Evolutionary conservation across 2,329 filamentous ascomycete species (phyloP).

Genomic region (Chaetothyriales sp.): DNA sequence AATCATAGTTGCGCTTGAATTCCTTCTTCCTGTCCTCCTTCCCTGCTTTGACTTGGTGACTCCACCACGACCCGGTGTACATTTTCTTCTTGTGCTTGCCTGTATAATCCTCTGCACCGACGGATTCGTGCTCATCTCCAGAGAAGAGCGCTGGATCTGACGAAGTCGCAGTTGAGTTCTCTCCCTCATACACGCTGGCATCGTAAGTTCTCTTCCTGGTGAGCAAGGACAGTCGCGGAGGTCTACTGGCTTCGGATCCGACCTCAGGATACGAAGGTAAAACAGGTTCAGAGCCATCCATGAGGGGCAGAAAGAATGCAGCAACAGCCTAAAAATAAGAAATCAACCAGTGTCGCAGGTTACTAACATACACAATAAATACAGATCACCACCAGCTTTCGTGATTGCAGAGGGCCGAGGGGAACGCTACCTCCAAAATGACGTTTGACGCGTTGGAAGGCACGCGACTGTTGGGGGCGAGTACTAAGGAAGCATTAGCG

Average conservation of each 20-base stretch:
- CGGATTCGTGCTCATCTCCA: conserved; percentile 31
- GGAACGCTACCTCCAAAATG: no score
- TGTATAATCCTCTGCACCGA: conserved; percentile 30
- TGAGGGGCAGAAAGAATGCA: neutral
- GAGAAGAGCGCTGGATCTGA: conserved; percentile 34
- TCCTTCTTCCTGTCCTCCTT: conserved; percentile 27
- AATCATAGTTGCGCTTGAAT: conserved; percentile 33
- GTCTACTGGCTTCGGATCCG: neutral
- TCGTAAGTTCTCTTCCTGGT: neutral
- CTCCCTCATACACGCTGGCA: neutral
- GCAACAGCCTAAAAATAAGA: neutral
- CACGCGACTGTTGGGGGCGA: no score
- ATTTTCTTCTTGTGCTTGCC: conserved; percentile 15
- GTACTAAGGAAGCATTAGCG: no score
- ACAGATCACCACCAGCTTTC: no score
- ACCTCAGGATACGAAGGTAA: neutral
- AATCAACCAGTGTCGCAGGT: no score
- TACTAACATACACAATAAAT: no score
- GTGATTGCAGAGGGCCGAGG: no score
- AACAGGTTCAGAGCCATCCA: neutral
- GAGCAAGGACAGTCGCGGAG: neutral
- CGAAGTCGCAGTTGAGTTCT: conserved; percentile 4
- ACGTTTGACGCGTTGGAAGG: no score
- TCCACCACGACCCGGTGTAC: conserved; percentile 16
- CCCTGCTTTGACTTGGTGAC: conserved; percentile 6